Evolutionary conservation across 805 yeast species (phyloP), one percentile per base, ranked within the genome.

Genomic region (Wickerhamomyces hampshirensis): DNA sequence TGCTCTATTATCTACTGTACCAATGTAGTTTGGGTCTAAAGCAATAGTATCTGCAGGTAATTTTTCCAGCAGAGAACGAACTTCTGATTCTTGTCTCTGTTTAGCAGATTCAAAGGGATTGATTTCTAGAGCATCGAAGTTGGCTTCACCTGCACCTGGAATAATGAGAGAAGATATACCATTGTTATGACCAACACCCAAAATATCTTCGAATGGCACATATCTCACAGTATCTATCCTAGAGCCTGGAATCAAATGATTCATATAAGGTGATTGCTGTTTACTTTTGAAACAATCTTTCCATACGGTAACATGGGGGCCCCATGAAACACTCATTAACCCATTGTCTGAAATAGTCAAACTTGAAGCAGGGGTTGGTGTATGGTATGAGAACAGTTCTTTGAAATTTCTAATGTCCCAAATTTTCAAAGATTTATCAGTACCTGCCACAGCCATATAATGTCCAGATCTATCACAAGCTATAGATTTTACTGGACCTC

Each of bases 101-200:
- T 85, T 82, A 37, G 84, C 77, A 8, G 96, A 76, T 60, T 87
- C 96, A 63, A 71, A 93, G 44, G 98, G 98, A 60, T 93, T 93
- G 53, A 79, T 62, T 63, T 93, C 98, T 58, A 88, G 62, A 3
- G 98, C 88, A 66, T 93, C 98, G 59, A 76, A 88, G 63, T 93
- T 93, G 43, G 98, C 96, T 65, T 93, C 98, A 68, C 98, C 98
- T 28, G 97, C 69, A 18, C 98, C 98, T 28, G 98, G 98, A 40
- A 93, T 72, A 48, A 93, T 82, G 42, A 93, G 49, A n/a, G 93
- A 80, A n/a, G 81, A 74, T 28, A 88, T 69, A 30, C 96, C 95
- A 2, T 64, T 61, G 34, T 74, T 69, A 56, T 87, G 94, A 3
- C 97, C 97, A 9, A 84, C 75, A 18, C 96, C 95, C 17, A 93